Evolutionary conservation across 2,329 filamentous ascomycete species (phyloP), one percentile per base, ranked within the genome.

Genomic region (Monilinia aucupariae): DNA sequence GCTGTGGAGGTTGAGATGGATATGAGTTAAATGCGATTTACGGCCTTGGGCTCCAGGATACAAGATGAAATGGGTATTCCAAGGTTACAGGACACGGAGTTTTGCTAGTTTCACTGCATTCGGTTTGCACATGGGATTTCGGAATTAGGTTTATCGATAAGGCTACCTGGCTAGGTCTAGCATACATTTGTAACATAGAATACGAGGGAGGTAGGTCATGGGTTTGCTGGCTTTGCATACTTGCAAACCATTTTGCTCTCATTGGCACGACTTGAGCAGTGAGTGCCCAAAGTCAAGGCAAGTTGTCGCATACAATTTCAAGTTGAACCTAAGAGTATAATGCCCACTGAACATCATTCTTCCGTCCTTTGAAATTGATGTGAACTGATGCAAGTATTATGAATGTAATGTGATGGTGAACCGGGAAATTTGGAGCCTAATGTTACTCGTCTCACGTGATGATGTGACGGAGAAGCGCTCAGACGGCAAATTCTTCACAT

Each of bases 1-100:
- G 50, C 49, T 47, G 43, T 62, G 17, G 75, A 76, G 51, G 69
- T 78, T 32, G 76, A 78, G 59, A 78, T 78, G 76, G 76, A 77
- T 64, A 76, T 78, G 75, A 77, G 73, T 69, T 78, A 69, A 73
- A 54, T 50, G 60, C 53, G 20, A 53, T 61, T 52, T 63, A 47
- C 58, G 39, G 53, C 60, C 45, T 62, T 34, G 45, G 60, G 52
- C 34, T 58, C 25, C 43, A 62, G 58, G 30, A 47, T 43, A 62
- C 45, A 64, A 63, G 65, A 58, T 9, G 59, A 53, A 45, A 43
- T 64, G 51, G 41, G 43, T 22, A 37, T 62, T 58, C 52, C 52
- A 30, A 58, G 45, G 59, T 55, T 64, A 61, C 51, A 62, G 49
- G 63, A 54, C n/a, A 64, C 59, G 63, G 63, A 63, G 59, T 62